Evolutionary conservation across 73 alveolate genomes (phyloP).

Genomic region (Symbiodinium natans): DNA sequence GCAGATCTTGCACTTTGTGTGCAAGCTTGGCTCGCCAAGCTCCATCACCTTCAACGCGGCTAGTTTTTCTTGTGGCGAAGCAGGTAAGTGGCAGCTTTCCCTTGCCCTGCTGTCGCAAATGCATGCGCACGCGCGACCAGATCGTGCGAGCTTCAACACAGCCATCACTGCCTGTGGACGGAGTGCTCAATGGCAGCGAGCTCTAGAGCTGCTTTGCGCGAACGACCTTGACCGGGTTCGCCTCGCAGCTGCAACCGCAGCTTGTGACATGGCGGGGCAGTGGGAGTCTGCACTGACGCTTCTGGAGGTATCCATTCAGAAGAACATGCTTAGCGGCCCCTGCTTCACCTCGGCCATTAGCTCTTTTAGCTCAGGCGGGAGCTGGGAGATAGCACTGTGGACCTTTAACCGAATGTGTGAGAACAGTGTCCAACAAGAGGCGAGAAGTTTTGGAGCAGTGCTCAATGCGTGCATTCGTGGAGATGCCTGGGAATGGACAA

Average conservation of each 20-base stretch:
- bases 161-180: conserved; percentile 80
- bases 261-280: conserved; percentile 78
- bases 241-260: conserved; percentile 36
- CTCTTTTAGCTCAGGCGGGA: background rate
- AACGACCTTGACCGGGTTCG: background rate
- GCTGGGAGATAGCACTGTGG: conserved; percentile 17
- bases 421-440: background rate
- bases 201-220: conserved; percentile 5
- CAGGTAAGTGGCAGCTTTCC: conserved; percentile 32
- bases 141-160: conserved; percentile 12
- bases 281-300: conserved; percentile 43
- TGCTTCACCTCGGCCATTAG: conserved; percentile 67
- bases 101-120: background rate
- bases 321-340: conserved; percentile 8
- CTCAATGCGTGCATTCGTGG: conserved; percentile 39
- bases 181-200: conserved; percentile 42
- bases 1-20: background rate
- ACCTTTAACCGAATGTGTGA: conserved; percentile 18
- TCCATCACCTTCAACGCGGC: conserved; percentile 23
- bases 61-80: conserved; percentile 47
- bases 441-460: conserved; percentile 70
- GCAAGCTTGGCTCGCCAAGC: background rate
- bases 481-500: conserved; percentile 2
- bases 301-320: conserved; percentile 8
- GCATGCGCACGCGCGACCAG: background rate